Conservation (phyloP, 345 rosid species). For the Populus euphratica region DNA sequence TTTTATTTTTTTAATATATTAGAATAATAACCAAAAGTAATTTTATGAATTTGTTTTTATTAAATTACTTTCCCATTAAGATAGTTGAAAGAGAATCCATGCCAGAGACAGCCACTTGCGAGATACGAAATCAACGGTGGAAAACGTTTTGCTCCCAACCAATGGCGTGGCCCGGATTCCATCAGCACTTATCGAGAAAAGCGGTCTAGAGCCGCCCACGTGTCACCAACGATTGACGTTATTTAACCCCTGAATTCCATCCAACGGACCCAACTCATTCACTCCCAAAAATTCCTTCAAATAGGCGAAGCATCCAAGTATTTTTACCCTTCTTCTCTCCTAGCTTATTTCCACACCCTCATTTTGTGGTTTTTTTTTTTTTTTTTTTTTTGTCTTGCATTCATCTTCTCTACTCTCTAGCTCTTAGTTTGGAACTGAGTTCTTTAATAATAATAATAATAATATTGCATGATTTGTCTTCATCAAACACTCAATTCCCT, state of each 20-base stretch:
- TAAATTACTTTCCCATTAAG: no score
- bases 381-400: no score
- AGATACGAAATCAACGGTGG: conserved; percentile 17
- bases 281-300: not conserved
- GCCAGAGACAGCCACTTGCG: conserved; percentile 11
- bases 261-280: conserved; percentile 18
- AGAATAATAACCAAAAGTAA: no score
- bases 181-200: conserved; percentile 31
- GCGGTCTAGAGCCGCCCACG: conserved; percentile 28
- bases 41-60: no score
- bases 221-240: not conserved
- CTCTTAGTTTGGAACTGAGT: no score
- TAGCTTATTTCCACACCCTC: not conserved
- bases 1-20: no score
- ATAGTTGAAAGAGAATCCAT: not conserved
- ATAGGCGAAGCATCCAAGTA: not conserved
- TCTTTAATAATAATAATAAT: no score
- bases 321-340: not conserved
- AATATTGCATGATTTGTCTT: no score
- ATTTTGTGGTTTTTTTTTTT: no score
- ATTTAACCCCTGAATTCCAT: conserved; percentile 8
- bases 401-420: no score
- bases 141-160: not conserved
- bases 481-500: no score
- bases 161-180: conserved; percentile 18